Evolutionary conservation across 176 grass and related monocot species (phyloP), one percentile per base, ranked within the genome.

Genomic region (Luzula sylvatica): DNA sequence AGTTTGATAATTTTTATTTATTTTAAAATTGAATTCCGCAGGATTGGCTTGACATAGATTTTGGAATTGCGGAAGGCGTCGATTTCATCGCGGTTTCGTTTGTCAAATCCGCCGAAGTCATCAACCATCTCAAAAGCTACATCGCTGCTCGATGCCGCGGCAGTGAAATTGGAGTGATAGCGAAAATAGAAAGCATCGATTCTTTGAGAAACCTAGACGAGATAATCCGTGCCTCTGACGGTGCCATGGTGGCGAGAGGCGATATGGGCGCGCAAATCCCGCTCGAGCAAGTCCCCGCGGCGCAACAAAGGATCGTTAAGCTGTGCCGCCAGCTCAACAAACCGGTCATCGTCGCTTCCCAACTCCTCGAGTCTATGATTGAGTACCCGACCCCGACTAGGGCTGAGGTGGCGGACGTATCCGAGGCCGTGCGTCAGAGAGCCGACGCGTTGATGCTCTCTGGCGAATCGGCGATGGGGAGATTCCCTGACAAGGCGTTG

Each of bases 11-110:
- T 60, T 27, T 15, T 55, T 14, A 65, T 6, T 12, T 65, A 4
- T 50, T 65, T 41, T 53, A 54, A 41, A 58, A 15, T 49, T 17
- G 25, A 72, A 60, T 38, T 53, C 2, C 82, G 60, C 78, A 96
- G 92, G 92, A 96, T 71, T 96, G 92, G 92, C 85, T 96, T 82
- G 92, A 90, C 59, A 96, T 96, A 73, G 92, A 96, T 65, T 96
- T 96, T 38, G 92, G 80, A 13, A 96, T 96, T 61, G 68, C 85
- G 18, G 92, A 90, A 72, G 92, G 92, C 45, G 92, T 90, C 16
- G 92, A 96, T 77, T 96, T 96, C 51, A 90, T 90, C 19, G 92
- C 92, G 40, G 92, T 96, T 46, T 96, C 92, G 1, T 96, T 96
- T 42, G 92, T 96, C 68, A 89, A 96, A 66, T 89, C 92, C 50